phyloP scores from a whole-genome alignment of 495 filamentous ascomycete genomes.

The Hyaloscypha variabilis region DNA sequence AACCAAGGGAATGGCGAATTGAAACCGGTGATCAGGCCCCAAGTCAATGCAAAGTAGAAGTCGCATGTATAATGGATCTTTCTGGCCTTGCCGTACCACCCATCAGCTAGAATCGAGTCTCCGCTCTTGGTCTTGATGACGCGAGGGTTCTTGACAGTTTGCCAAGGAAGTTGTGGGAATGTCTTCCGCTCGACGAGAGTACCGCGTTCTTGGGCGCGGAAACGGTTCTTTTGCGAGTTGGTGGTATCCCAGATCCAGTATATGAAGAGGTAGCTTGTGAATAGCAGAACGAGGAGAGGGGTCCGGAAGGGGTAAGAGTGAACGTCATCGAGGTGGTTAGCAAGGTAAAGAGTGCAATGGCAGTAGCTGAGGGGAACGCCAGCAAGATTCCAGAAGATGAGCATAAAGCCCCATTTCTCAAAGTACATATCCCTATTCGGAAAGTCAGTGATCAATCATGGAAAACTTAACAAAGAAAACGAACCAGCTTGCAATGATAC shows the following conservation, averaged over 20 bases:
- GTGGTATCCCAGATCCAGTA: slow-evolving; percentile 93
- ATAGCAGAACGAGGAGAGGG: slow-evolving; percentile 66
- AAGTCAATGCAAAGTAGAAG: slow-evolving; percentile 69
- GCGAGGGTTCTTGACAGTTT: slow-evolving; percentile 81
- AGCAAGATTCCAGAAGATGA: slow-evolving; percentile 99
- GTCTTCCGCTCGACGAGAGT: slow-evolving; percentile 70
- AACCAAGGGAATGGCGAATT: slow-evolving; percentile 94
- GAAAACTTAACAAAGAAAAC: slow-evolving; percentile 24
- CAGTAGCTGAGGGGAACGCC: slow-evolving; percentile 96
- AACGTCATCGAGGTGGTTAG: slow-evolving; percentile 71
- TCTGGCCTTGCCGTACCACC: slow-evolving; percentile 92
- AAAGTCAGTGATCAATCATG: not conserved
- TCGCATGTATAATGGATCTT: slow-evolving; percentile 98
- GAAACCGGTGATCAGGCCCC: slow-evolving; percentile 64
- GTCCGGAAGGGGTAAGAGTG: slow-evolving; percentile 67
- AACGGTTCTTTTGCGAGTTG: slow-evolving; percentile 96
- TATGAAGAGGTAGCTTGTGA: slow-evolving; percentile 74
- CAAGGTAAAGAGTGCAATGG: slow-evolving; percentile 94
- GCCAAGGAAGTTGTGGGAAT: slow-evolving; percentile 95
- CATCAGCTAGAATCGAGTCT: slow-evolving; percentile 82
- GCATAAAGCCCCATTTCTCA: slow-evolving; percentile 99
- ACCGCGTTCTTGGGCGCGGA: slow-evolving; percentile 80
- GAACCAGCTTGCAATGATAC: slow-evolving; percentile 88
- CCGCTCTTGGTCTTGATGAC: slow-evolving; percentile 79
- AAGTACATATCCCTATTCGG: slow-evolving; percentile 87